phyloP scores from a whole-genome alignment of 129 eudicot genomes.

The Tagetes patula region DNA sequence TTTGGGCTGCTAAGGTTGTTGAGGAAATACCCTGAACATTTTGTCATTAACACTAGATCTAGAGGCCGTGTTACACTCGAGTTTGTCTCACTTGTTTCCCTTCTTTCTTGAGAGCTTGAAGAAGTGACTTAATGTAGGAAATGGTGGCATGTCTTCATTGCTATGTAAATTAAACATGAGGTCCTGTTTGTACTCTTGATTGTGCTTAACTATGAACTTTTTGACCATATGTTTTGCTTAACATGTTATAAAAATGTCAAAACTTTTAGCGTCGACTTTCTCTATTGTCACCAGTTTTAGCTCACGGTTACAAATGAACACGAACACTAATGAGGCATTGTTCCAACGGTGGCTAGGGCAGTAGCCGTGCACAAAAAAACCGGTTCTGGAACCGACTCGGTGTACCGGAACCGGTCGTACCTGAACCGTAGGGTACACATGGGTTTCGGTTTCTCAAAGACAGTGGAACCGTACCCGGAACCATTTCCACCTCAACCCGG shows the following conservation, averaged over 20 bases:
- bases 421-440: no score
- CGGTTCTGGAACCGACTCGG: no score
- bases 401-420: no score
- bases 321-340: no score
- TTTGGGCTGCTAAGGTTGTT: conserved; percentile 85
- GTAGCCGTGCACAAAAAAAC: no score
- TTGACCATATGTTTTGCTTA: conserved; percentile 9
- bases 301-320: no score
- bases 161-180: conserved; percentile 5
- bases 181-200: conserved; percentile 12
- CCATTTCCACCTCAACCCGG: no score
- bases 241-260: not conserved
- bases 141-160: not conserved
- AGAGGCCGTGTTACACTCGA: conserved; percentile 82
- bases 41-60: conserved; percentile 88
- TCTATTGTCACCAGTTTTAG: no score
- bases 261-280: no score
- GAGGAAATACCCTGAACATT: conserved; percentile 93
- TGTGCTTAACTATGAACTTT: conserved; percentile 17
- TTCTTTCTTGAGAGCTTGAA: conserved; percentile 51
- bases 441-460: no score
- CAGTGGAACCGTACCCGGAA: no score
- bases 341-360: no score
- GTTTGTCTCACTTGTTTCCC: conserved; percentile 90
- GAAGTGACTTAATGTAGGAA: not conserved